Base-by-base conservation (phyloP, 2,329 filamentous ascomycete species). In the Cercospora zeae-maydis region DNA sequence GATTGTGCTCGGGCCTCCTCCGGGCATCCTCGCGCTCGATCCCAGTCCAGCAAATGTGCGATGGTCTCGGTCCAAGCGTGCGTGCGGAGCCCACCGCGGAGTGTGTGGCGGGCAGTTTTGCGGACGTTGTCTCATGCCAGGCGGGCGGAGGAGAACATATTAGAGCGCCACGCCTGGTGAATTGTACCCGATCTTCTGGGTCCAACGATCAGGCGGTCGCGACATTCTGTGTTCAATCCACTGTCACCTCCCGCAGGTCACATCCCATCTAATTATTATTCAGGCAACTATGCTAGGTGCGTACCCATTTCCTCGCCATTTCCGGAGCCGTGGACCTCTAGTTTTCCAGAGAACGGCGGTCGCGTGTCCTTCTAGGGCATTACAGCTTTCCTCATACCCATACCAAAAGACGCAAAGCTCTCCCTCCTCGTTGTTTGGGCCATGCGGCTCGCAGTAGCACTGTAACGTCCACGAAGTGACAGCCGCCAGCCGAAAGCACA, bases 1-100 rank as follows among this genome's bases (percentile, higher is more conserved):
- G 21, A 49, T 21, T 33, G 39, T 24, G 56, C 56, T 58, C 56
- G 56, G 37, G 30, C 56, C 56, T 51, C 42, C 42, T 49, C 21
- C 39, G 13, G 39, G 21, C 21, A 49, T 13, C n/a, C 13, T 52
- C 49, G 27, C 49, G 27, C 9, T 14, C 7, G n/a, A 3, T 3
- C 13, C 31, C 49, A 27, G 13, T n/a, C 33, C 33, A 39, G 30
- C 33, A 37, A 4, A 4, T 49, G 42, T 11, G 11, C 42, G 34
- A n/a, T 21, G 30, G 39, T 34, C 10, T 51, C 30, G 14, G 39
- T 21, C 21, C 33, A n/a, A 37, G 21, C 30, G 33, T 31, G 37
- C 39, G 24, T 36, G 56, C n/a, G 13, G 56, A 37, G 53, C 13
- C 10, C 33, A 27, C 21, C 33, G 19, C 21, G 36, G 19, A 34